Evolutionary conservation across 2,329 filamentous ascomycete species (phyloP), one percentile per base, ranked within the genome.

Genomic region (Ophiostoma sp.): DNA sequence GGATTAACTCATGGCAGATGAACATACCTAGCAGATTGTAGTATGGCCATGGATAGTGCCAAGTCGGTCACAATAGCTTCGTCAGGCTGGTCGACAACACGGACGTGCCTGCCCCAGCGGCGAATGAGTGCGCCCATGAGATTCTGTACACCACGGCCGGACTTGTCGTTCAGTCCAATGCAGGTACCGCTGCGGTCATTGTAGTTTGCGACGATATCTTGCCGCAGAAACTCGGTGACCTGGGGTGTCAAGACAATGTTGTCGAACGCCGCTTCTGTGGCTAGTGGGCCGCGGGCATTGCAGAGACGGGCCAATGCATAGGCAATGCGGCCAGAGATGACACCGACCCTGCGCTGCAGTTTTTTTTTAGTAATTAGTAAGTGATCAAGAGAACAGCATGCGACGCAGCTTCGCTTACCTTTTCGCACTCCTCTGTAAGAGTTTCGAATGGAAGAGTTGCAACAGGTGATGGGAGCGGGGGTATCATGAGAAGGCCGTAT

Each of bases 31-130:
- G 52, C 35, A 6, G 68, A 57, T 6, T 57, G 33, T 41, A 71
- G 27, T 3, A 15, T 33, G 11, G 65, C 23, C 65, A 71, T 67
- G 39, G 31, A 31, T 4, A 57, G 7, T 13, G 70, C 31, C 15
- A 62, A 57, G 6, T 39, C n/a, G 8, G 39, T 41, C 10, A 62
- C 66, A 10, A n/a, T 41, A 35, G n/a, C 17, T 17, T 71, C 70
- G 36, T 69, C 62, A 17, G 68, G 68, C 44, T 71, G 44, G 91
- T 23, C 66, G 48, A 67, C 20, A 10, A 70, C 64, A 31, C 65
- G 48, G 17, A 70, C 35, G 23, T 70, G 64, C 7, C 41, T 33
- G 4, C 44, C 52, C 64, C 64, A 70, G 11, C 64, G 17, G 11
- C 36, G 48, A 11, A 67, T 33, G 11, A 70, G 48, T 15, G 68